phyloP scores from a whole-genome alignment of 2,329 filamentous ascomycete genomes.

The Ploettnerulaceae sp. region DNA sequence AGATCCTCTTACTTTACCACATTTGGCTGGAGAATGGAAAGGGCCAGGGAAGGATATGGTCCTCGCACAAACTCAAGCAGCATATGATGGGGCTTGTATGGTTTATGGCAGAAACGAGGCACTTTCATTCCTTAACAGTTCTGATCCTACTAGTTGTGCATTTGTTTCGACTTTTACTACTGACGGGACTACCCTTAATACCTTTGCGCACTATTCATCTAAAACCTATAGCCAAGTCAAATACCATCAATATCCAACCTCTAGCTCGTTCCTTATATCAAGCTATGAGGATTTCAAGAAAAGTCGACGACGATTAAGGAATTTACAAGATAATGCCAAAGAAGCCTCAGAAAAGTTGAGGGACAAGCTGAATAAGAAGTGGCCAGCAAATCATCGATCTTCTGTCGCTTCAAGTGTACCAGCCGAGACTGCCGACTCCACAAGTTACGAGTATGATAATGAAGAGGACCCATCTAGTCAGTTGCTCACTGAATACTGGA shows the following conservation, averaged over 20 bases:
- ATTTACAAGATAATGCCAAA: constrained; percentile 20
- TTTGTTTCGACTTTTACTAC: constrained; percentile 21
- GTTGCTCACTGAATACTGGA: not conserved
- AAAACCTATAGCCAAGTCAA: constrained; percentile 13
- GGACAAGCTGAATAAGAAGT: too few species aligned
- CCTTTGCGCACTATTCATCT: constrained; percentile 18
- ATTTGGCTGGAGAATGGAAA: constrained; percentile 21
- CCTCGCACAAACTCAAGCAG: constrained; percentile 15
- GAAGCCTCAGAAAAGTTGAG: constrained; percentile 16
- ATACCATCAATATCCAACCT: constrained; percentile 20
- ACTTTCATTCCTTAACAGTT: constrained; percentile 14
- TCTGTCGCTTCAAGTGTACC: not conserved
- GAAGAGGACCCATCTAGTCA: not conserved
- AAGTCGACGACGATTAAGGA: constrained; percentile 16
- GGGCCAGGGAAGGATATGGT: constrained; percentile 9
- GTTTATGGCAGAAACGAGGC: constrained; percentile 22
- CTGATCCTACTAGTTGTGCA: constrained; percentile 15
- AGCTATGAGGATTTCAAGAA: constrained; percentile 20
- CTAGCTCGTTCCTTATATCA: constrained; percentile 13
- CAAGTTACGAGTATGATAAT: not conserved
- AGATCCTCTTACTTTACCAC: constrained; percentile 13
- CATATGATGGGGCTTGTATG: constrained; percentile 22
- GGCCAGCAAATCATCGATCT: not conserved
- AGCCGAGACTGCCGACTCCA: not conserved
- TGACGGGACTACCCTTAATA: constrained; percentile 18